Conservation (phyloP, 805 yeast genomes). For the Candida peoriensis region DNA sequence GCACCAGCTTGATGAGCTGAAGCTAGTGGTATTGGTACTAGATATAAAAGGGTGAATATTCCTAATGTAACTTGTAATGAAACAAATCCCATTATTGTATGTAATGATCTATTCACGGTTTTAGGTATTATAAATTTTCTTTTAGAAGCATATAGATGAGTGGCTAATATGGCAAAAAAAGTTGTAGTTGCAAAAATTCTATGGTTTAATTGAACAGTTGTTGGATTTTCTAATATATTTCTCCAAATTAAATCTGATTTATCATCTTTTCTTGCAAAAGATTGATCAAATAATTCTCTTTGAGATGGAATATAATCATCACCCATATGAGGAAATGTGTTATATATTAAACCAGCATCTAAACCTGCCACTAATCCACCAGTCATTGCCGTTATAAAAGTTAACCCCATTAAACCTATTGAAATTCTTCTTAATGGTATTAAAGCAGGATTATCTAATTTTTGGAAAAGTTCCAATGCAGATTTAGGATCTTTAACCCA, state of each 20-base stretch:
- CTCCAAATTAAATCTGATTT: constrained; percentile 82
- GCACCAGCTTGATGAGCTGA: constrained; percentile 98
- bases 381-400: constrained; percentile 89
- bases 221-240: constrained; percentile 89
- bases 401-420: constrained; percentile 54
- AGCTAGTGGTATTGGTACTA: constrained; percentile 90
- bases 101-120: constrained; percentile 50
- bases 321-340: constrained; percentile 97
- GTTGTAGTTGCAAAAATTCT: constrained; percentile 81
- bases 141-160: constrained; percentile 63
- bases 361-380: constrained; percentile 98
- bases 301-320: constrained; percentile 68
- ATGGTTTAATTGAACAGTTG: constrained; percentile 91
- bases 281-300: constrained; percentile 74
- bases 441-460: constrained; percentile 58
- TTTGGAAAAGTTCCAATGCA: constrained; percentile 49
- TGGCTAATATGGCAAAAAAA: constrained; percentile 61
- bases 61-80: constrained; percentile 83
- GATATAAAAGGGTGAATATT: constrained; percentile 73
- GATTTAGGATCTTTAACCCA: constrained; percentile 60
- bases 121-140: constrained; percentile 53
- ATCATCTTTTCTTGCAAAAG: constrained; percentile 63
- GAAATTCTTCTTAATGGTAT: constrained; percentile 52
- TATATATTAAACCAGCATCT: constrained; percentile 95
- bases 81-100: constrained; percentile 76